These are phyloP conservation scores for Seminavis robusta DNA, from an alignment of 108 stramenopile species.

Conservation along the genomic window DNA sequence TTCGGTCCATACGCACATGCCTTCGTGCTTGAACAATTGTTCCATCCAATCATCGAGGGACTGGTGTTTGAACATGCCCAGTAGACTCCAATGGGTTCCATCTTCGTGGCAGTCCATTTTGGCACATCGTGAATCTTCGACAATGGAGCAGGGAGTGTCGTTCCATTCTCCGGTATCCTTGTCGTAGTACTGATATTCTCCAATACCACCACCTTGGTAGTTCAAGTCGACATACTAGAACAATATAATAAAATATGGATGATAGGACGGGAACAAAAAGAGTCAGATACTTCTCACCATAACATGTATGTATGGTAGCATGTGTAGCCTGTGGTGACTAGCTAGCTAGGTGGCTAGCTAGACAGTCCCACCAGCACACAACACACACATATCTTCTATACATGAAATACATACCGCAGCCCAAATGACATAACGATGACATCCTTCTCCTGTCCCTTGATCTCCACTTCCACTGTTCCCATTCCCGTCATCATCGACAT, in stretches of 20 bases:
- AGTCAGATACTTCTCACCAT: background rate
- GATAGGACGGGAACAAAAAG: background rate
- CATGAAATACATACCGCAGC: conserved; percentile 32
- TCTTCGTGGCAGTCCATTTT: conserved; percentile 54
- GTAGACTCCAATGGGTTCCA: conserved; percentile 30
- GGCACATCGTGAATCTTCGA: conserved; percentile 25
- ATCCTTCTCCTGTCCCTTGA: conserved; percentile 12
- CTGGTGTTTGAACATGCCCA: conserved; percentile 56
- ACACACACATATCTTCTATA: background rate
- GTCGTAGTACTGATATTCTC: conserved; percentile 51
- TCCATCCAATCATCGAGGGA: conserved; percentile 46
- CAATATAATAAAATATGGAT: background rate
- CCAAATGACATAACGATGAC: conserved; percentile 47
- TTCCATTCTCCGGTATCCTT: conserved; percentile 23
- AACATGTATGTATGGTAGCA: too few species aligned
- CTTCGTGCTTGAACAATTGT: conserved; percentile 55
- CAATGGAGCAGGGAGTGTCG: conserved; percentile 14
- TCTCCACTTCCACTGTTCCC: background rate
- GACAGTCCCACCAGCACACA: background rate
- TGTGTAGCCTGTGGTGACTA: too few species aligned
- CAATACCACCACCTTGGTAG: conserved; percentile 44
- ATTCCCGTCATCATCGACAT: too few species aligned
- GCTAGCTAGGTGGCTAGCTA: background rate
- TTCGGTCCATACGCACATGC: conserved; percentile 45
- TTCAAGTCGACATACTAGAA: conserved; percentile 43